Base-by-base conservation (phyloP, 352 stramenopile genomes). In the Peronospora destructor region DNA sequence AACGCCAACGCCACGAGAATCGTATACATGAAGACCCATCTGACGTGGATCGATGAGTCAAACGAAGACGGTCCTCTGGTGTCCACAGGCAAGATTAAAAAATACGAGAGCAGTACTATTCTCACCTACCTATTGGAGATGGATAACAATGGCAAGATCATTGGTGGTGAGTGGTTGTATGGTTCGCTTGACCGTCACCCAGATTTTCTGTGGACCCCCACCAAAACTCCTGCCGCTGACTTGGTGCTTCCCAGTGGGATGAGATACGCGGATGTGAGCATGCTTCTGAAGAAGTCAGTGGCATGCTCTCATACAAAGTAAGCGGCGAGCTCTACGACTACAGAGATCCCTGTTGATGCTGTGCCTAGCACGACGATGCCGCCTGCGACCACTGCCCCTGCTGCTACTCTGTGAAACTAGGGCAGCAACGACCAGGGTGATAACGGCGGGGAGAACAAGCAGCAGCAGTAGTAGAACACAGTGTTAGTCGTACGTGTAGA, bases 1-100 rank as follows among this genome's bases (percentile, higher is more conserved):
- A 78, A 81, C 34, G 50, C 34, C 2, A 49, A 56, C 4, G 64
- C 58, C 11, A 69, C 59, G 49, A 58, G 50, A 33, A 72, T 84
- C 41, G 50, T 68, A 44, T 82, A 71, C 33, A 51, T 78, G 1
- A 52, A 68, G 43, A 73, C 59, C 1, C 61, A 45, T 47, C 50
- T 84, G 1, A 66, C 58, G 10, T 84, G 68, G 61, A 68, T 82
- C 36, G 50, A 66, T 6, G 66, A 79, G 47, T 61, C 53, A 2
- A 57, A 61, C 40, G 61, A 61, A 4, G 59, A 75, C 12, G 66
- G 66, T 4, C 28, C 35, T 3, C 55, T 72, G 1, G 57, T 73
- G 45, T 57, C 49, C 1, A 64, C 56, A 0, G 60, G 63, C 2
- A 14, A 61, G 16, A 50, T 66, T 3, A 40, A 68, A 33, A 46